Evolutionary conservation across 1,284 basidiomycete species (phyloP).

Genomic region (Sporisorium sorghi): DNA sequence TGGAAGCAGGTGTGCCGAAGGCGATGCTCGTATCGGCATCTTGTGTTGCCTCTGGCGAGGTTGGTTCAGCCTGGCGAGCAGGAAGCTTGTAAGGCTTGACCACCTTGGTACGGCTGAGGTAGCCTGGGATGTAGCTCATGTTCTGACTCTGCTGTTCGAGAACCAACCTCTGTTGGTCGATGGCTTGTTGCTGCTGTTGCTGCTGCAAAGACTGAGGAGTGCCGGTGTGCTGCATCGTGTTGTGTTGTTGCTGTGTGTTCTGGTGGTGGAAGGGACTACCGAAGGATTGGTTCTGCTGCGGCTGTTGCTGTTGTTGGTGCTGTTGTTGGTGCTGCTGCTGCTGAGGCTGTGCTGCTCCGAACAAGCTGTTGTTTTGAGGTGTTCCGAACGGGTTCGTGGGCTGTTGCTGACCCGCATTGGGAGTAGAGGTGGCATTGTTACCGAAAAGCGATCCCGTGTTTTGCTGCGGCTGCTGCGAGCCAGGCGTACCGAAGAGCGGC

Average conservation of each 20-base stretch:
- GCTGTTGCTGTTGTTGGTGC: conserved; percentile 10
- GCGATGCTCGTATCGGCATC: conserved; percentile 46
- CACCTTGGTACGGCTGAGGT: conserved; percentile 47
- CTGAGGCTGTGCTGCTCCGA: conserved; percentile 30
- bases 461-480: conserved; percentile 33
- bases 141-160: conserved; percentile 47
- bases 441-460: conserved; percentile 30
- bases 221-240: conserved; percentile 16
- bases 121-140: conserved; percentile 54
- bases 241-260: conserved; percentile 19
- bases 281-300: conserved; percentile 23
- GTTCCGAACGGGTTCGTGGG: too few relatives aligned
- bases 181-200: conserved; percentile 40
- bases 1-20: conserved; percentile 55
- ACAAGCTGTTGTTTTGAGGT: conserved; percentile 34
- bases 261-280: conserved; percentile 32
- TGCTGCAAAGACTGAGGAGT: conserved; percentile 20
- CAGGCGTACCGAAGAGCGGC: conserved; percentile 52
- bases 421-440: conserved; percentile 15
- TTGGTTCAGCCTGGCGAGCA: conserved; percentile 44
- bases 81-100: conserved; percentile 53
- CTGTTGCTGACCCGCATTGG: conserved; percentile 19
- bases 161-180: conserved; percentile 41
- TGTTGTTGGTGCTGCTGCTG: conserved; percentile 25
- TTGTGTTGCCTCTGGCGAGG: conserved; percentile 41